A percentile compares a stretch with the other conserved stretches of the same genome.
phyloP scores from a whole-genome alignment of 2,329 filamentous ascomycete species.

The Magnaporthiopsis incrustans region DNA sequence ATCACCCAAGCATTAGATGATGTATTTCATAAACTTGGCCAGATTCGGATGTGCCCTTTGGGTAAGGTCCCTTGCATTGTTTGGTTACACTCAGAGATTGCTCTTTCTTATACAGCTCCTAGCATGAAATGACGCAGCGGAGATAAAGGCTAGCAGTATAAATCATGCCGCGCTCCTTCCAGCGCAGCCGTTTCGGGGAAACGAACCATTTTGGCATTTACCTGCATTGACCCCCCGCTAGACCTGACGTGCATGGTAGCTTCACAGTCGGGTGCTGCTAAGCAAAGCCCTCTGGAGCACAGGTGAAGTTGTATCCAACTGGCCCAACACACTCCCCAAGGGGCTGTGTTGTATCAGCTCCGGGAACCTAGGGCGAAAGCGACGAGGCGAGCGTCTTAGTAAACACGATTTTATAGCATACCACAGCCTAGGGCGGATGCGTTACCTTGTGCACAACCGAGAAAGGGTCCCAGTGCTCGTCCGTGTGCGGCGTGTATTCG shows the following conservation, averaged over 20 bases:
- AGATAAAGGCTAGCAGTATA: too few species aligned
- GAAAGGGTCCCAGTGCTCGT: conserved; percentile 18
- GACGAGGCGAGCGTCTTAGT: too few species aligned
- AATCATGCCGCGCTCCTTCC: background rate
- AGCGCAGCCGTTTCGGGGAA: background rate
- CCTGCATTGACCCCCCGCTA: too few species aligned
- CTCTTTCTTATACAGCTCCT: too few species aligned
- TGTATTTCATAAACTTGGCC: too few species aligned
- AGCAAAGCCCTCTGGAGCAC: background rate
- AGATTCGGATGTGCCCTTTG: too few species aligned
- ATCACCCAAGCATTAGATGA: too few species aligned
- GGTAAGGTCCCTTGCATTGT: too few species aligned
- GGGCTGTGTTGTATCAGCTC: conserved; percentile 6
- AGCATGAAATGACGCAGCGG: too few species aligned
- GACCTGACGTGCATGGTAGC: background rate
- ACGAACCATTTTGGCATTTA: too few species aligned
- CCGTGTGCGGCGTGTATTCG: conserved; percentile 15
- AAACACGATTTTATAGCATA: background rate
- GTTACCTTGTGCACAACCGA: conserved; percentile 15
- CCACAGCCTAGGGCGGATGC: background rate
- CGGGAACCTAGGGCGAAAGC: conserved; percentile 5
- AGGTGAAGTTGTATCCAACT: conserved; percentile 6
- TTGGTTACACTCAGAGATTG: too few species aligned
- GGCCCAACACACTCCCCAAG: conserved; percentile 10
- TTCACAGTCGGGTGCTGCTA: background rate